These are phyloP conservation scores for Gaultheria prostrata DNA, from an alignment of 148 eudicot species.

Conservation along the genomic window DNA sequence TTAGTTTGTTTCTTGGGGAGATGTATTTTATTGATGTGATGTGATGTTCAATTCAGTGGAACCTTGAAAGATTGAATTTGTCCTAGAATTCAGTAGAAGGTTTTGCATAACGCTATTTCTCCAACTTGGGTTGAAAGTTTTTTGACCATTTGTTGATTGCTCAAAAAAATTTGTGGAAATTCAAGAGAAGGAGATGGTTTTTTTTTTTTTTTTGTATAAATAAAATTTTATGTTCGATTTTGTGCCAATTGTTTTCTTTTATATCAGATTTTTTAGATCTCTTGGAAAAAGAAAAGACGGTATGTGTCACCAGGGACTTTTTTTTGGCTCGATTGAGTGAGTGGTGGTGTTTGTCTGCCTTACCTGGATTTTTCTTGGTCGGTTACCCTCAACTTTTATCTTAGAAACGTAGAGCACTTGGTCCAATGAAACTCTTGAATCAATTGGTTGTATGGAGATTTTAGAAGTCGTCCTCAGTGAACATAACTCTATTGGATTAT, in stretches of 20 bases:
- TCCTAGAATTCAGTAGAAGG: background rate
- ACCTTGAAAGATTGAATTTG: background rate
- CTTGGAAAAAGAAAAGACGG: background rate
- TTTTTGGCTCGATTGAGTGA: background rate
- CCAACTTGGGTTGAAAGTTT: background rate
- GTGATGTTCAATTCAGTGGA: background rate
- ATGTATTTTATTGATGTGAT: background rate
- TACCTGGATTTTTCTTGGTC: background rate
- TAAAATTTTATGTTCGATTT: background rate
- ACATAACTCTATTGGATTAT: background rate
- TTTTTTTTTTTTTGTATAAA: too few species aligned
- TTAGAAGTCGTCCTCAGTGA: background rate
- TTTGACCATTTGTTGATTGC: background rate
- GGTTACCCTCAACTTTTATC: background rate
- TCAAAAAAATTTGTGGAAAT: background rate
- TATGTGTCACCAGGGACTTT: background rate
- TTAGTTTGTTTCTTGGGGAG: background rate
- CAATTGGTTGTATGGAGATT: background rate
- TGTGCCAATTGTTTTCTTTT: background rate
- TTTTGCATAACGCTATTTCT: background rate
- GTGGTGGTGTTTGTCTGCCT: slow-evolving; percentile 3
- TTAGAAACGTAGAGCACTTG: background rate
- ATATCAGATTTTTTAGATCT: background rate
- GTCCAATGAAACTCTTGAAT: background rate
- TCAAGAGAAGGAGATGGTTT: too few species aligned